Percentiles rank a stretch among this genome's conserved stretches.
These are phyloP conservation scores for Mucor saturninus DNA, from an alignment of 371 early-diverging fungal genomes.

Conservation along the genomic window DNA sequence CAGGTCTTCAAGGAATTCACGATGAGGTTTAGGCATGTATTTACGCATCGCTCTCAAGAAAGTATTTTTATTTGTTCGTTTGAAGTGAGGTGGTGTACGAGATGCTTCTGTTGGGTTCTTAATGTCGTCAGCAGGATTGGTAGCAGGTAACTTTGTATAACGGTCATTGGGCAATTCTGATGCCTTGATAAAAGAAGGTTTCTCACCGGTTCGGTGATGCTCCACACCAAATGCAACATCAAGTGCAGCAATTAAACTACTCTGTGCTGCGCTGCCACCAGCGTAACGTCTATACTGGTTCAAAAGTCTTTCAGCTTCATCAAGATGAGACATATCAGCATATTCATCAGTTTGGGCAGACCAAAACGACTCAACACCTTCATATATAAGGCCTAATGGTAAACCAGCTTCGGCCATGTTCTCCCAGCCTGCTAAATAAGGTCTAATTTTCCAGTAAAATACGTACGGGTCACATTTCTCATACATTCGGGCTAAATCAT, in stretches of 20 bases:
- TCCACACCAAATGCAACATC: slow-evolving; percentile 93
- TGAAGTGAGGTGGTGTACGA: slow-evolving; percentile 43
- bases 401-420: slow-evolving; percentile 87
- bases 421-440: slow-evolving; percentile 93
- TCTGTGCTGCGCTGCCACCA: slow-evolving; percentile 96
- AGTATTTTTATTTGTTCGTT: slow-evolving; percentile 60
- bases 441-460: slow-evolving; percentile 94
- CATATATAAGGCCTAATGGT: slow-evolving; percentile 89
- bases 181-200: slow-evolving; percentile 30
- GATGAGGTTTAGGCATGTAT: slow-evolving; percentile 91
- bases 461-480: slow-evolving; percentile 95
- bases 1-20: slow-evolving; percentile 84
- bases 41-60: slow-evolving; percentile 89
- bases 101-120: slow-evolving; percentile 27
- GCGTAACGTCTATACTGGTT: slow-evolving; percentile 77
- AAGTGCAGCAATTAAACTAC: slow-evolving; percentile 88
- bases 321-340: slow-evolving; percentile 58
- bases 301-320: slow-evolving; percentile 62
- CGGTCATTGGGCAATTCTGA: slow-evolving; percentile 33
- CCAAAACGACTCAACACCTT: slow-evolving; percentile 75
- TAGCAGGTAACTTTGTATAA: slow-evolving; percentile 41
- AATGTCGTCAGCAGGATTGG: slow-evolving; percentile 45
- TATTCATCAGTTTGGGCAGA: slow-evolving; percentile 54
- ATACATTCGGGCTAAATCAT: slow-evolving; percentile 82
- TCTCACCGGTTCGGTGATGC: slow-evolving; percentile 80